These are phyloP conservation scores for Daldinia loculata DNA, from an alignment of 495 filamentous ascomycete species.

Conservation along the genomic window DNA sequence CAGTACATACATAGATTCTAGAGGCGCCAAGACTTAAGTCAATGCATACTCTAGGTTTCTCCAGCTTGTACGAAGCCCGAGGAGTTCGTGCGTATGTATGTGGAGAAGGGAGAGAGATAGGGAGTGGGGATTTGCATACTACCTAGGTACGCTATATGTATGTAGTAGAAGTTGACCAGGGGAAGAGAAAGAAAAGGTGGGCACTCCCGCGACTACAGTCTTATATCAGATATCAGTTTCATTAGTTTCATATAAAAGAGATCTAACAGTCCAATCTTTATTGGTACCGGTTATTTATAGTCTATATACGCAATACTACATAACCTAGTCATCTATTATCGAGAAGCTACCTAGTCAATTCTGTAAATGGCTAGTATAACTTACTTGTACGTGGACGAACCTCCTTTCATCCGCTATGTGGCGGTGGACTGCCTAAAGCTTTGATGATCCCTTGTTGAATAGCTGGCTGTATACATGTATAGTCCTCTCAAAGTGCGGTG, in stretches of 20 bases:
- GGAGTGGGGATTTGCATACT: constrained; percentile 2
- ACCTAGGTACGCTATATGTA: neutral
- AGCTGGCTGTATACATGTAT: neutral
- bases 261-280: neutral
- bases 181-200: constrained; percentile 22
- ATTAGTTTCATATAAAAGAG: constrained; percentile 16
- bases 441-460: constrained; percentile 17
- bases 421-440: neutral
- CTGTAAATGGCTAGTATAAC: constrained; percentile 38
- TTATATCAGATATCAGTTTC: constrained; percentile 19
- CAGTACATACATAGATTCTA: neutral
- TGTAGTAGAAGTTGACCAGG: neutral
- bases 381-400: constrained; percentile 26
- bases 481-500: constrained; percentile 48
- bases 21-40: constrained; percentile 21
- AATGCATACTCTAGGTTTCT: constrained; percentile 30
- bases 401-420: neutral
- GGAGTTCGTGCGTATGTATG: constrained; percentile 6
- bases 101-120: constrained; percentile 21
- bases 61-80: constrained; percentile 8
- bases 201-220: constrained; percentile 19
- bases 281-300: neutral
- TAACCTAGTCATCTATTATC: constrained; percentile 5
- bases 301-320: constrained; percentile 9
- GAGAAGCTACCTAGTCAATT: constrained; percentile 31